Conservation (phyloP, 495 filamentous ascomycete genomes). For the Arthonia radiata region DNA sequence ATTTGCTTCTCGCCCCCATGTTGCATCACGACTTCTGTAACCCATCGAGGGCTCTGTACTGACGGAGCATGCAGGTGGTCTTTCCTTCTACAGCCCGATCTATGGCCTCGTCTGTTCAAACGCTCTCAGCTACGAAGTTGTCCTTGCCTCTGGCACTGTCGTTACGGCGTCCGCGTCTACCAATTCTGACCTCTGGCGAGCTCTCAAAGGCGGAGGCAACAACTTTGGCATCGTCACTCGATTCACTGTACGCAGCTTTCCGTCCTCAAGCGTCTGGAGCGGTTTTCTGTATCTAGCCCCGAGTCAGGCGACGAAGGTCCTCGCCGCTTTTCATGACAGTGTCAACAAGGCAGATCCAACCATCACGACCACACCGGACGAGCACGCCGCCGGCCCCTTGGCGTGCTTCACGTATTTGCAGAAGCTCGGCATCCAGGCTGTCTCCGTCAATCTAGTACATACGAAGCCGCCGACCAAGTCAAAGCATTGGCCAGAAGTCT, state of each 20-base stretch:
- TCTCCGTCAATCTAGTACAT: constrained; percentile 4
- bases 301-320: constrained; percentile 9
- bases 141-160: constrained; percentile 2
- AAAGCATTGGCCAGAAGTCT: background rate
- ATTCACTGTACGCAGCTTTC: constrained; percentile 7
- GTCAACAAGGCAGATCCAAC: constrained; percentile 1
- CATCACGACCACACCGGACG: constrained; percentile 3
- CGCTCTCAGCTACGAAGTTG: constrained; percentile 2
- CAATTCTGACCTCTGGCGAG: constrained; percentile 3
- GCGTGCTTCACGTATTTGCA: constrained; percentile 13
- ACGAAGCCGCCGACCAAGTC: background rate
- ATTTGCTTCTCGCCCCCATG: too few relatives aligned
- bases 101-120: constrained; percentile 13
- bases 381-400: constrained; percentile 13
- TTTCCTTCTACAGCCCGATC: constrained; percentile 13
- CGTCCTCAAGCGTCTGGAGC: constrained; percentile 1
- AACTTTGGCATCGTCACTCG: constrained; percentile 8
- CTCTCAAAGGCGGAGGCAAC: constrained; percentile 5
- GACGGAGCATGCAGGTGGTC: too few relatives aligned
- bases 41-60: too few relatives aligned
- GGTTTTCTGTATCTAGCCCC: constrained; percentile 11
- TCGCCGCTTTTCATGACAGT: constrained; percentile 9
- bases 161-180: constrained; percentile 1
- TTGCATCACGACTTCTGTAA: too few relatives aligned
- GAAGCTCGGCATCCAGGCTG: constrained; percentile 5